Evolutionary conservation across 176 grass and related monocot species (phyloP).

Genomic region (Hordeum vulgare): DNA sequence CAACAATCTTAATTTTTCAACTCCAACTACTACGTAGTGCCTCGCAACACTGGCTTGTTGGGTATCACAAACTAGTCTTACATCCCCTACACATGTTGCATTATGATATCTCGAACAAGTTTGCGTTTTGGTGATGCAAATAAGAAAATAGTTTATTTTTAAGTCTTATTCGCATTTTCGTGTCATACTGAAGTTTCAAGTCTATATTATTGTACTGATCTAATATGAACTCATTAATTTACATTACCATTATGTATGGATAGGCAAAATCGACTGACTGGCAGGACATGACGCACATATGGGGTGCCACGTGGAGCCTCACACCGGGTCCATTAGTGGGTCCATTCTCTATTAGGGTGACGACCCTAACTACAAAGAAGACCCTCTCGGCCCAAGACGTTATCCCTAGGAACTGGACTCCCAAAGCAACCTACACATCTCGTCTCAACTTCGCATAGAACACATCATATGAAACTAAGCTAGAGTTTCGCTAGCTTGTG

Average conservation of each 20-base stretch:
- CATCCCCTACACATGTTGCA: neutral
- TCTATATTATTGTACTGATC: too few species aligned
- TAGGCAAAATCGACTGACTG: constrained; percentile 70
- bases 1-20: neutral
- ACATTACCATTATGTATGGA: neutral
- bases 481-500: neutral
- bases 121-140: neutral
- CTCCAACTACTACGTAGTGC: neutral
- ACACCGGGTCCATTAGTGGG: constrained; percentile 62
- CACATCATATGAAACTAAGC: neutral
- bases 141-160: neutral
- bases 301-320: constrained; percentile 92
- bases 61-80: neutral
- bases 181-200: neutral
- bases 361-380: constrained; percentile 63
- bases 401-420: constrained; percentile 87
- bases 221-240: neutral
- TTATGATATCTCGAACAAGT: neutral
- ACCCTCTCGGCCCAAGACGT: constrained; percentile 77
- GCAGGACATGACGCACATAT: constrained; percentile 86
- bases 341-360: constrained; percentile 70
- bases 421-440: constrained; percentile 94
- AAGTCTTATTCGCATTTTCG: neutral
- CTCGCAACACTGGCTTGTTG: neutral
- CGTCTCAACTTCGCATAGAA: constrained; percentile 68